Conservation (phyloP, 2,329 filamentous ascomycete species). For the Madurella mycetomatis region DNA sequence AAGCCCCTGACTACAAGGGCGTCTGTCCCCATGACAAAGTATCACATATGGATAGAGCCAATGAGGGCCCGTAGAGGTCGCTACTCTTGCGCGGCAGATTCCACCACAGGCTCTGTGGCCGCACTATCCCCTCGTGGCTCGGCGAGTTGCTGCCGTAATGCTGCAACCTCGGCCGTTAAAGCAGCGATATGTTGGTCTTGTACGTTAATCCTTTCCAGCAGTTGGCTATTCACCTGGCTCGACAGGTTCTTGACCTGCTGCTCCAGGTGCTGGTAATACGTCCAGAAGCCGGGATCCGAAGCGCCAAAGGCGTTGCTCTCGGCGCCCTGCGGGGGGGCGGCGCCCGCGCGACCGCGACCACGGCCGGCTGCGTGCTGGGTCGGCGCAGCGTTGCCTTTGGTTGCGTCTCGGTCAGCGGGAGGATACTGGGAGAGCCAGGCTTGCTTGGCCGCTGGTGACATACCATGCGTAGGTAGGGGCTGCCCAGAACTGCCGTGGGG, state of each 20-base stretch:
- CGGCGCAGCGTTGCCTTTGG: conserved; percentile 38
- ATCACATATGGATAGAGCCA: not conserved
- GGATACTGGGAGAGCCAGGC: conserved; percentile 29
- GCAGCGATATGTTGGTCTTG: conserved; percentile 24
- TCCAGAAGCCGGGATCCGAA: conserved; percentile 61
- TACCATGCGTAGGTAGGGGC: conserved; percentile 31
- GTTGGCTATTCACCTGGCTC: conserved; percentile 21
- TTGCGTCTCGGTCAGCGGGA: conserved; percentile 28
- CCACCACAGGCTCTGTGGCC: not conserved
- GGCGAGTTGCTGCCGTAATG: conserved; percentile 20
- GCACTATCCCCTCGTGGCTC: not conserved
- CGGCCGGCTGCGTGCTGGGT: conserved; percentile 24
- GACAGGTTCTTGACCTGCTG: conserved; percentile 37
- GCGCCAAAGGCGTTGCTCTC: conserved; percentile 63
- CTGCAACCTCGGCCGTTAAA: conserved; percentile 21
- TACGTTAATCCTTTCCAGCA: conserved; percentile 22
- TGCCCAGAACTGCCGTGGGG: conserved; percentile 22
- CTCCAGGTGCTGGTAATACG: conserved; percentile 68
- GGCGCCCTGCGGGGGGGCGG: conserved; percentile 9
- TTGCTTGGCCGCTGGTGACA: conserved; percentile 30
- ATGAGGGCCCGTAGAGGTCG: not conserved
- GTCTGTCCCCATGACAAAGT: not conserved
- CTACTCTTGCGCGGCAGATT: conserved; percentile 5
- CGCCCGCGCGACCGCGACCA: conserved; percentile 43
- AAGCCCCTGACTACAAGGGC: not conserved